These are phyloP conservation scores for Geranium incanum DNA, from an alignment of 441 rosid species.

Conservation along the genomic window DNA sequence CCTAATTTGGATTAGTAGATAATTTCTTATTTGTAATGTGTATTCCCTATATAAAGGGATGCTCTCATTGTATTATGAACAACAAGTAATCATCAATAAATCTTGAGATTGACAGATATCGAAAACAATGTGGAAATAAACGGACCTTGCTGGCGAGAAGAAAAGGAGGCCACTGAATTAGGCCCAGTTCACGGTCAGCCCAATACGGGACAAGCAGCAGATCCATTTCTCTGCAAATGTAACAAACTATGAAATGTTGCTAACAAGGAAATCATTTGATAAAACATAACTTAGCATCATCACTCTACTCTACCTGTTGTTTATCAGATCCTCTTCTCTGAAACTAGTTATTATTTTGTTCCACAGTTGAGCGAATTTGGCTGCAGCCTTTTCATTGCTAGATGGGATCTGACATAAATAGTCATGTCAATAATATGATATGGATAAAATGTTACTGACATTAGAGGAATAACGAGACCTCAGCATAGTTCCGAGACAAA, in stretches of 20 bases:
- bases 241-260: constrained; percentile 14
- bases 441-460: background rate
- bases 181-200: constrained; percentile 89
- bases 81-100: too few species aligned
- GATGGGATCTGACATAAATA: constrained; percentile 41
- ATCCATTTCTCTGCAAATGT: constrained; percentile 76
- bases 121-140: constrained; percentile 12
- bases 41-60: too few species aligned
- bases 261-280: constrained; percentile 7
- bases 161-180: constrained; percentile 98
- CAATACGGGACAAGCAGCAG: constrained; percentile 98
- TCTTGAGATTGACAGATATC: too few species aligned
- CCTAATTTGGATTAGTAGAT: too few species aligned
- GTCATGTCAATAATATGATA: constrained; percentile 5
- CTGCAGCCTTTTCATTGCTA: constrained; percentile 62
- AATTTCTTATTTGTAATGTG: too few species aligned
- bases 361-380: constrained; percentile 98
- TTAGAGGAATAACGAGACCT: constrained; percentile 32
- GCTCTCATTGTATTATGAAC: too few species aligned
- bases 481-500: constrained; percentile 51
- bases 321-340: constrained; percentile 94
- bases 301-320: constrained; percentile 40
- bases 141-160: constrained; percentile 96
- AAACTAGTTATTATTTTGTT: constrained; percentile 91
- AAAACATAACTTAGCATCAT: background rate